Conservation (phyloP, 306 rosid species). For the Medicago ruthenica region DNA sequence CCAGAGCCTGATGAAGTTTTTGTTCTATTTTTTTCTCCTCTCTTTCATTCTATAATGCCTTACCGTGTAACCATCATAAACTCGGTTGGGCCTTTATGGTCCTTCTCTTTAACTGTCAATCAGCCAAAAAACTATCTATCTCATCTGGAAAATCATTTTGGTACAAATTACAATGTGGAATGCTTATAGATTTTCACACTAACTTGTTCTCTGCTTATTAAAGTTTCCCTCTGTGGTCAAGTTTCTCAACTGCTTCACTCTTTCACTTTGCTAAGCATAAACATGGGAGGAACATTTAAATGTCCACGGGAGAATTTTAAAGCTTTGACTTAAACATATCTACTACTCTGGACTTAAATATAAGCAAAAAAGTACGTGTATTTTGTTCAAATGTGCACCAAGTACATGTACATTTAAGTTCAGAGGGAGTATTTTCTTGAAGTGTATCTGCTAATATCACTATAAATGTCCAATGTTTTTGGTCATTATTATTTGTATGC, state of each 20-base stretch:
- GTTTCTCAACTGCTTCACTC: constrained; percentile 22
- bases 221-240: constrained; percentile 11
- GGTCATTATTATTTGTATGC: constrained; percentile 9
- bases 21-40: background rate
- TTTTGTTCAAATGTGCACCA: background rate
- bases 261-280: constrained; percentile 16
- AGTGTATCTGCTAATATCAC: constrained; percentile 7
- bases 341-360: background rate
- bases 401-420: background rate
- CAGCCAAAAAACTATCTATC: background rate
- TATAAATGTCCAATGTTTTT: constrained; percentile 5
- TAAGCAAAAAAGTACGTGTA: background rate
- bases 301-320: constrained; percentile 1
- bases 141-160: constrained; percentile 26
- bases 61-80: constrained; percentile 9
- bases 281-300: constrained; percentile 8
- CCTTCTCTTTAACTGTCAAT: constrained; percentile 2
- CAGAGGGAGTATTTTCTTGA: constrained; percentile 6
- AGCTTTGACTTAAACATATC: background rate
- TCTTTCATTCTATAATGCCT: constrained; percentile 27
- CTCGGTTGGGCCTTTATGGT: background rate
- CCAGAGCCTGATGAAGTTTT: constrained; percentile 6
- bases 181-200: background rate
- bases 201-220: constrained; percentile 6
- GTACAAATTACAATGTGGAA: background rate